Conservation (phyloP, 2,329 filamentous ascomycete species). For the Colletotrichum sp. region DNA sequence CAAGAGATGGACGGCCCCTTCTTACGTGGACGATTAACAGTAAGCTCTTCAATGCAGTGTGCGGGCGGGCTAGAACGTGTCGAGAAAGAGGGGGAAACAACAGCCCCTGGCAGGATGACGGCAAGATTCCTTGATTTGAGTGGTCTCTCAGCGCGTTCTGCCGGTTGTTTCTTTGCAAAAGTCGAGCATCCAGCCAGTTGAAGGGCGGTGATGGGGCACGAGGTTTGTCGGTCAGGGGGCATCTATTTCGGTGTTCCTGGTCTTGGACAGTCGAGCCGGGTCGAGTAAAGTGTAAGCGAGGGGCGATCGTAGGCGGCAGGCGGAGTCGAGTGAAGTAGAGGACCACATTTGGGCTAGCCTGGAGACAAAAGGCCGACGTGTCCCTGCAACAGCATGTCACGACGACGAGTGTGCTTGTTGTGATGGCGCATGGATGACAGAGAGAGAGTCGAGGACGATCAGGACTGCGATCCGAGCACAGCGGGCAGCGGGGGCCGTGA, state of each 20-base stretch:
- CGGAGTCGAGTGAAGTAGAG: conserved; percentile 6
- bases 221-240: conserved; percentile 2
- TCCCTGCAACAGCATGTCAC: background rate
- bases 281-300: conserved; percentile 13
- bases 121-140: background rate
- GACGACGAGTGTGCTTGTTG: background rate
- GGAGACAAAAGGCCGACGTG: background rate
- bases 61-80: conserved; percentile 1
- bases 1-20: background rate
- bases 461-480: conserved; percentile 1
- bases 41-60: conserved; percentile 5
- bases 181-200: background rate
- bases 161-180: background rate
- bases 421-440: conserved; percentile 1
- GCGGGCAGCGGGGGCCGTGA: background rate
- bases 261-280: conserved; percentile 2
- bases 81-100: background rate
- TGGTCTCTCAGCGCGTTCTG: background rate
- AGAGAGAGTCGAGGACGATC: background rate
- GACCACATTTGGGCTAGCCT: background rate
- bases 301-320: conserved; percentile 1
- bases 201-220: conserved; percentile 10
- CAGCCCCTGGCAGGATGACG: background rate
- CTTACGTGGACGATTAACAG: background rate
- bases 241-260: conserved; percentile 6